Conservation (phyloP, 163 green algal species). For the Chlorella variabilis region DNA sequence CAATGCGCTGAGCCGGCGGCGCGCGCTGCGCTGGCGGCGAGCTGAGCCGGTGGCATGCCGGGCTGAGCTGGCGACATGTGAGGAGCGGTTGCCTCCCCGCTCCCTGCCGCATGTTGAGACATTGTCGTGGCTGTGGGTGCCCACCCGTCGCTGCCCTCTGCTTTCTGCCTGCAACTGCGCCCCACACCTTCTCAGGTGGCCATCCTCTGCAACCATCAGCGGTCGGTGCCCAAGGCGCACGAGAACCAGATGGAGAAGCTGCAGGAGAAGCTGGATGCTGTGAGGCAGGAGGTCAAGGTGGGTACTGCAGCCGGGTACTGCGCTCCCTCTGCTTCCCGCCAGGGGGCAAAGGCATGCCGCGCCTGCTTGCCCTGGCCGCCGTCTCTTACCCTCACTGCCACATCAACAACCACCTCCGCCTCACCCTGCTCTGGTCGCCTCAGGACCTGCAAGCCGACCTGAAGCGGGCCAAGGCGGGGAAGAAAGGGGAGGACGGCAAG, state of each 20-base stretch:
- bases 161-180: not conserved
- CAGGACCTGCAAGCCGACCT: conserved; percentile 72
- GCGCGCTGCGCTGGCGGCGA: too few species aligned
- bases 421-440: too few species aligned
- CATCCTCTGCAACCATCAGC: conserved; percentile 98
- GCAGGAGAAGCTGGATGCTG: conserved; percentile 73
- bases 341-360: too few species aligned
- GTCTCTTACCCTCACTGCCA: not conserved
- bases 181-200: conserved; percentile 75
- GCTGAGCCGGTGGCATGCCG: too few species aligned
- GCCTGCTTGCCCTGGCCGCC: not conserved
- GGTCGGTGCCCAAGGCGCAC: conserved; percentile 89
- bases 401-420: too few species aligned
- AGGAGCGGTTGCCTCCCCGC: too few species aligned
- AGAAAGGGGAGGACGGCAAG: conserved; percentile 59
- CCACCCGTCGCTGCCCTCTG: too few species aligned
- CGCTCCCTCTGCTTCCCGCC: not conserved
- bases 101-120: too few species aligned
- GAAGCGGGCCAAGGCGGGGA: conserved; percentile 56
- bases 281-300: conserved; percentile 65
- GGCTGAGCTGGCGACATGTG: not conserved
- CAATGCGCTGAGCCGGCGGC: too few species aligned
- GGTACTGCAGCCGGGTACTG: not conserved
- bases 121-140: too few species aligned
- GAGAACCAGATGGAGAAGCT: conserved; percentile 92